Conservation (phyloP, 176 grass and related monocot species). For the Oryza rufipogon region DNA sequence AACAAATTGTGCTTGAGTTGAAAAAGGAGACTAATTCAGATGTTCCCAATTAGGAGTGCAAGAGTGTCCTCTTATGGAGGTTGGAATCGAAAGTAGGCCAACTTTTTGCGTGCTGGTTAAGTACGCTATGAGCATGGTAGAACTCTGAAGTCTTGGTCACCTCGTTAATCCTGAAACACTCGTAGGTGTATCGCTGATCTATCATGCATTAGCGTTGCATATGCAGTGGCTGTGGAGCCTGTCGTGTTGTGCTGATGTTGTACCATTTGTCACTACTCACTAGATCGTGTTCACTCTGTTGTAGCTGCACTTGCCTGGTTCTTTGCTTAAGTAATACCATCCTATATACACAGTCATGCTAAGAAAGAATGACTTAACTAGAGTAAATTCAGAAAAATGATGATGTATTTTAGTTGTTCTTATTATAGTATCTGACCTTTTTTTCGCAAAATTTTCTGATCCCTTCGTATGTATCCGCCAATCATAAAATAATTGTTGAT, state of each 20-base stretch:
- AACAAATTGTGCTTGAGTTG: neutral
- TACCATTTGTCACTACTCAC: too few relatives aligned
- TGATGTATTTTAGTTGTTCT: neutral
- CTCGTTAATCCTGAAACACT: neutral
- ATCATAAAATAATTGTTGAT: neutral
- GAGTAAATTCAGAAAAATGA: neutral
- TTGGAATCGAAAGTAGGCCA: neutral
- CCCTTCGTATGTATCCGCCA: neutral
- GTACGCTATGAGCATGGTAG: neutral
- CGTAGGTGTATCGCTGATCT: neutral
- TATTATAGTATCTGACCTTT: neutral
- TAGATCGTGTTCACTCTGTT: neutral
- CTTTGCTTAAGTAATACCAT: neutral
- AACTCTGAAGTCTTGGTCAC: neutral
- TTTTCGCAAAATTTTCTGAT: neutral
- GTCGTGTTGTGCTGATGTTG: neutral
- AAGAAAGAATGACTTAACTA: neutral
- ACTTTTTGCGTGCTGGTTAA: too few relatives aligned
- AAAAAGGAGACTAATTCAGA: neutral
- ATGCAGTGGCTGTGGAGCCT: too few relatives aligned
- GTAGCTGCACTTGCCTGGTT: conserved; percentile 8
- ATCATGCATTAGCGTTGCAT: neutral
- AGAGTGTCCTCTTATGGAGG: conserved; percentile 14
- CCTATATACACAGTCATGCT: neutral
- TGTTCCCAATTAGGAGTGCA: neutral